phyloP scores from a whole-genome alignment of 106 monocot genomes.

The Dendrobium chrysotoxum region DNA sequence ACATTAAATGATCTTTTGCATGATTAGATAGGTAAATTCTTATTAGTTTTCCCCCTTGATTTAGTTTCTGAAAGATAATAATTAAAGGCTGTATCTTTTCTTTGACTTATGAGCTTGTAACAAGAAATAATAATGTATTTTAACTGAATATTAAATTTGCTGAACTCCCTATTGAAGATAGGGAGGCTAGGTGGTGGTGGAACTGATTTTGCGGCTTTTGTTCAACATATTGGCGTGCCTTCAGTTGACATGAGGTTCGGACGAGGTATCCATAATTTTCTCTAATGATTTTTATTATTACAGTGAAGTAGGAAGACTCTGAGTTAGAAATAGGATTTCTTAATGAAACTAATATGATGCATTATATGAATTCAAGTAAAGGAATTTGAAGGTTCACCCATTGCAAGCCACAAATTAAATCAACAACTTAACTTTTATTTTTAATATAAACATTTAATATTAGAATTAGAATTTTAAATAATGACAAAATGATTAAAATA shows the following conservation, averaged over 20 bases:
- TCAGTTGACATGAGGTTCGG: slow-evolving; percentile 68
- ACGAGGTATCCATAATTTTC: slow-evolving; percentile 24
- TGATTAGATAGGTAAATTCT: background rate
- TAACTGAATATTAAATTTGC: background rate
- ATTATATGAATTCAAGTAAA: no score
- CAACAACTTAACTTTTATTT: no score
- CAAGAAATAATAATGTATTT: background rate
- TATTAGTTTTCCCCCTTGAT: background rate
- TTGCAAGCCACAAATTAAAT: no score
- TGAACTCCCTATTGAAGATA: slow-evolving; percentile 31
- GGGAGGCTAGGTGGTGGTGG: slow-evolving; percentile 65
- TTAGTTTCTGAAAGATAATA: background rate
- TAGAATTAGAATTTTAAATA: no score
- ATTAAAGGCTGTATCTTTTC: background rate
- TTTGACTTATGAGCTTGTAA: background rate
- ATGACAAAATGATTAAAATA: no score
- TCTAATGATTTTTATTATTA: background rate
- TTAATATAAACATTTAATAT: no score
- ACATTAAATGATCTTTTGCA: background rate
- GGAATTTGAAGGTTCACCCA: no score
- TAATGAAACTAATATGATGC: no score
- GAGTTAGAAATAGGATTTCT: no score
- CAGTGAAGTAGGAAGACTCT: no score
- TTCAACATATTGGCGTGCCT: slow-evolving; percentile 82
- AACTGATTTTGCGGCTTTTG: slow-evolving; percentile 63